Evolutionary conservation across 768 basidiomycete genomes (phyloP).

Genomic region (Xerocomus brunneocitrinus): DNA sequence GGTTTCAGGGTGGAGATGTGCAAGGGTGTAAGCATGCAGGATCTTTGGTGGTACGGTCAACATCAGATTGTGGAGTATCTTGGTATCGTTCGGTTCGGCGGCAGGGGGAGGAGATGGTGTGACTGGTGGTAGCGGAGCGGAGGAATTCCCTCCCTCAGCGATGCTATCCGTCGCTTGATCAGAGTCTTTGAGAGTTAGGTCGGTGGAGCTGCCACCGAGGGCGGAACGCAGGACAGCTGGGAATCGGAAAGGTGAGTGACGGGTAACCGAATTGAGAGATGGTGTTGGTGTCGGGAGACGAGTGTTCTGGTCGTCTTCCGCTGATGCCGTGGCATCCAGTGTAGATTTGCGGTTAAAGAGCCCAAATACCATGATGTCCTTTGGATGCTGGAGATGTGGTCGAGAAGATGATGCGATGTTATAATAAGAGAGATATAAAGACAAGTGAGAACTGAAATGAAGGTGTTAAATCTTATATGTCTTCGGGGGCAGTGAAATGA

Average conservation of each 20-base stretch:
- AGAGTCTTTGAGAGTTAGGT: constrained; percentile 18
- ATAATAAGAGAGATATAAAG: constrained; percentile 1
- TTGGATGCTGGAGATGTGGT: too few species aligned
- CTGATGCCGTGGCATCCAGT: constrained; percentile 5
- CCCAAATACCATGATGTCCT: constrained; percentile 36
- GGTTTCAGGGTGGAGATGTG: constrained; percentile 36
- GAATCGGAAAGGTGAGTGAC: constrained; percentile 22
- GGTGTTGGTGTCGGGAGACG: constrained; percentile 55
- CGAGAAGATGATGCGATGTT: neutral
- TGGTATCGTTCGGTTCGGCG: constrained; percentile 38
- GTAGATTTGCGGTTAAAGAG: constrained; percentile 37
- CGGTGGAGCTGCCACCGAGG: constrained; percentile 20
- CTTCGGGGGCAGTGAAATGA: constrained; percentile 10
- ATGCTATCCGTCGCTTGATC: constrained; percentile 5
- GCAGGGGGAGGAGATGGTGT: constrained; percentile 34
- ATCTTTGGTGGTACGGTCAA: constrained; percentile 61
- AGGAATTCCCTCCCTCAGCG: constrained; percentile 6
- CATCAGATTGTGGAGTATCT: constrained; percentile 48
- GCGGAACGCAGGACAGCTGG: constrained; percentile 11
- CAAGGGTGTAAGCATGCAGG: constrained; percentile 57
- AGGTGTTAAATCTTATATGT: constrained; percentile 6
- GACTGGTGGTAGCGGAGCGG: constrained; percentile 24
- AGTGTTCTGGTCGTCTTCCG: constrained; percentile 3
- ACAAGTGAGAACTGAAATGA: neutral
- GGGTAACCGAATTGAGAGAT: constrained; percentile 36